Conservation (phyloP, 495 filamentous ascomycete species). For the Pyronema domesticum region DNA sequence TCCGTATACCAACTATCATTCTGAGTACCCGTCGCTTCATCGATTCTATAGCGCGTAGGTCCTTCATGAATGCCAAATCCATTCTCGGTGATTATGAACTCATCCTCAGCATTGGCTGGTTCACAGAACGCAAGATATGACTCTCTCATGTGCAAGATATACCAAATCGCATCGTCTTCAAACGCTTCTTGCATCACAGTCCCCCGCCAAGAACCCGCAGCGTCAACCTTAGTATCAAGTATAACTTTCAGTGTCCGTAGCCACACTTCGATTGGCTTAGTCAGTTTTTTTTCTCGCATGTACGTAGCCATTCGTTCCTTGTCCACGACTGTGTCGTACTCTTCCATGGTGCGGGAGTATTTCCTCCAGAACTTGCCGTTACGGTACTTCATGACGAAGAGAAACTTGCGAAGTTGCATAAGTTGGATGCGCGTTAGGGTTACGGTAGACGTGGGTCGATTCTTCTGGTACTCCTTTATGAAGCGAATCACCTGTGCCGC, state of each 20-base stretch:
- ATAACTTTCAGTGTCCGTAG: slow-evolving; percentile 32
- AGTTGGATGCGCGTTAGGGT: slow-evolving; percentile 28
- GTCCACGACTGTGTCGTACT: slow-evolving; percentile 29
- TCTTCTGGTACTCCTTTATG: slow-evolving; percentile 15
- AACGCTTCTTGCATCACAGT: slow-evolving; percentile 27
- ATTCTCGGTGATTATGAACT: slow-evolving; percentile 36
- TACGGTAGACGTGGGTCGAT: slow-evolving; percentile 12
- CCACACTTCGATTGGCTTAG: slow-evolving; percentile 35
- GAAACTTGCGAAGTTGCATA: slow-evolving; percentile 33
- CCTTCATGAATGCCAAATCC: slow-evolving; percentile 34
- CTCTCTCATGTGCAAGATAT: slow-evolving; percentile 25
- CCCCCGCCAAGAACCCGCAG: slow-evolving; percentile 24
- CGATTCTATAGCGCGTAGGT: slow-evolving; percentile 13
- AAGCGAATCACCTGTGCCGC: slow-evolving; percentile 11
- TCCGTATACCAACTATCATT: slow-evolving; percentile 18
- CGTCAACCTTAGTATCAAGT: slow-evolving; percentile 31
- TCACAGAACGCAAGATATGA: slow-evolving; percentile 33
- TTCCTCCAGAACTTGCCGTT: slow-evolving; percentile 25
- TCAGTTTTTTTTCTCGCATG: slow-evolving; percentile 30
- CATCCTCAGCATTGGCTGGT: slow-evolving; percentile 25
- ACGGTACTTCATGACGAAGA: slow-evolving; percentile 39
- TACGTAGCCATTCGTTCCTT: slow-evolving; percentile 26
- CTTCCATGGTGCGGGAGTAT: slow-evolving; percentile 20
- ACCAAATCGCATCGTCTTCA: slow-evolving; percentile 29
- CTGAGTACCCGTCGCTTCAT: slow-evolving; percentile 8